Base-by-base conservation (phyloP, 495 filamentous ascomycete species). In the Penicillium pulvis region DNA sequence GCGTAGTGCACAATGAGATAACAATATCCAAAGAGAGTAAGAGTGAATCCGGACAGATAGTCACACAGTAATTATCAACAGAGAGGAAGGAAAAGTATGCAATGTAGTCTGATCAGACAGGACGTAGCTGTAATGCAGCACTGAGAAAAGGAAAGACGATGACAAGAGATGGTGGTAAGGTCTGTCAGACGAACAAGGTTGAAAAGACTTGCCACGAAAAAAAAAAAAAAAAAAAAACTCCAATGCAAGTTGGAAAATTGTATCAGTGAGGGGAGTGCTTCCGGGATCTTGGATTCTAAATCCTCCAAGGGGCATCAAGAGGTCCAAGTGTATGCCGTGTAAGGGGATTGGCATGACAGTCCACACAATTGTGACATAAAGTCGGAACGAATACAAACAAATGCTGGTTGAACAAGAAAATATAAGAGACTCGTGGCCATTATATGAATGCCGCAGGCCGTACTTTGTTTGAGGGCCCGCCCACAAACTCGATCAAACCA, bases 351-450 rank as follows among this genome's bases (percentile, higher is more conserved):
- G 31, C 24, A 49, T 49, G 20, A 47, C 6, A 17, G 33, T 49
- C 31, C 49, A 52, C 31, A 24, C 31, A 41, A 51, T 24, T 30
- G 11, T 19, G 44, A 49, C 20, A 20, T 41, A 30, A 6, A 48
- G 14, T 46, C 24, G 42, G 17, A n/a, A 31, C 19, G 23, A 45
- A 56, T 35, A 23, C 48, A 33, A 52, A 26, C 17, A 53, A 44
- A 50, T 62, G 53, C 28, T 36, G 23, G 26, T 57, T 47, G 33
- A 56, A 59, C 60, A 52, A 58, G 61, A 53, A 57, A 53, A 53
- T 20, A 71, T 69, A 72, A 56, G 66, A 71, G 62, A 71, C 66
- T 71, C 71, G 68, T 75, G 65, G 64, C 69, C 51, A 71, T 59
- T 58, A 55, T 62, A 53, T 55, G 36, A 59, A 46, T 50, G 57